A percentile compares a stretch with the other conserved stretches of the same genome.
phyloP scores from a whole-genome alignment of 2,329 filamentous ascomycete species.

The Dothideomycetes sp. region DNA sequence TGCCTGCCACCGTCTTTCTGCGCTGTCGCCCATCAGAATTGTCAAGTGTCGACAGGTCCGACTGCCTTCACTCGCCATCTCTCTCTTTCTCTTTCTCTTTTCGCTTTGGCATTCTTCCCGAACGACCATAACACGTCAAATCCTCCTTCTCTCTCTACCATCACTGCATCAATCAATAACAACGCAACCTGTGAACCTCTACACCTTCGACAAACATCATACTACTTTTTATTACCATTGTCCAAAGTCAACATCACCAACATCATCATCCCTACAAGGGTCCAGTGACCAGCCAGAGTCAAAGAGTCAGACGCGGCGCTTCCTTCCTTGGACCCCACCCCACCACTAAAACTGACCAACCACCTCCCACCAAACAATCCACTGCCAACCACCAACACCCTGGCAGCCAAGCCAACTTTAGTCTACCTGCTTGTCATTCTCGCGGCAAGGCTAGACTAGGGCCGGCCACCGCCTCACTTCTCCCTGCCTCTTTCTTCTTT shows the following conservation, averaged over 20 bases:
- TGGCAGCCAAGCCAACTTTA: not conserved
- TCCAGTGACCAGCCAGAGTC: too few species aligned
- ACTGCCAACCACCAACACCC: not conserved
- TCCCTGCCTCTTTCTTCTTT: slow-evolving; percentile 5
- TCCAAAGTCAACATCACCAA: too few species aligned
- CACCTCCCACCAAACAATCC: too few species aligned
- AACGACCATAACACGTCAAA: too few species aligned
- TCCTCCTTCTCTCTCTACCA: not conserved
- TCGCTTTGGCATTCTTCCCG: too few species aligned
- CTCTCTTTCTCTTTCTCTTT: not conserved
- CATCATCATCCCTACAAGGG: too few species aligned
- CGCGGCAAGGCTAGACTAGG: too few species aligned
- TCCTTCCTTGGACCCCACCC: slow-evolving; percentile 5
- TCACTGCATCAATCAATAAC: not conserved
- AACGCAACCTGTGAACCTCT: not conserved
- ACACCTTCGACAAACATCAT: not conserved
- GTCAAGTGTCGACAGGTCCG: too few species aligned
- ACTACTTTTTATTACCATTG: too few species aligned
- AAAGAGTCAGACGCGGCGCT: too few species aligned
- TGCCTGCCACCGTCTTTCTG: too few species aligned
- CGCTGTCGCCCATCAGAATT: too few species aligned
- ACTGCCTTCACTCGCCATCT: slow-evolving; percentile 4
- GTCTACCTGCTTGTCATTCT: not conserved
- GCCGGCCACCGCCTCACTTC: not conserved
- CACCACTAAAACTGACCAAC: slow-evolving; percentile 4